These are phyloP conservation scores for Zoysia japonica DNA, from an alignment of 176 grass and related monocot species.

Conservation along the genomic window DNA sequence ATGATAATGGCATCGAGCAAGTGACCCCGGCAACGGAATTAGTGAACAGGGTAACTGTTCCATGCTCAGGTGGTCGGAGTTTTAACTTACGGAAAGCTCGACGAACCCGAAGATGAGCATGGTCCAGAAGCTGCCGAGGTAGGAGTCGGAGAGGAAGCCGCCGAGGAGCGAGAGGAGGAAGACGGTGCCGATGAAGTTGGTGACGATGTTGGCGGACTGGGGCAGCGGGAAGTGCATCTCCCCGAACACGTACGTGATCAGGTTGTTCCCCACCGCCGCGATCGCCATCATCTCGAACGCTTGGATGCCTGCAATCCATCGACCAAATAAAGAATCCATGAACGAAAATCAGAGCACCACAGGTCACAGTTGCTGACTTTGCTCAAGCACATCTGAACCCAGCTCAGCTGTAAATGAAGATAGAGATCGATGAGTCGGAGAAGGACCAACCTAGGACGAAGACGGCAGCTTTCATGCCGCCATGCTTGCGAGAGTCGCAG, in stretches of 20 bases:
- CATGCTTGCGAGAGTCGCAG: conserved; percentile 63
- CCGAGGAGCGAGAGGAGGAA: conserved; percentile 83
- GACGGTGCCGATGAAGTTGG: conserved; percentile 83
- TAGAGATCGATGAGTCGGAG: not conserved
- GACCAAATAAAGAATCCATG: not conserved
- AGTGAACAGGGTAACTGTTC: not conserved
- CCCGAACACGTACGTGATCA: conserved; percentile 86
- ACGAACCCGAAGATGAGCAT: conserved; percentile 87
- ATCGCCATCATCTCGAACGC: conserved; percentile 92
- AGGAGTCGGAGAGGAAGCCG: conserved; percentile 87
- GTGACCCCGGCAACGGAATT: not conserved
- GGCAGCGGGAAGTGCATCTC: conserved; percentile 86
- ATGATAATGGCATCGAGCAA: not conserved
- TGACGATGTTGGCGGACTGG: conserved; percentile 70
- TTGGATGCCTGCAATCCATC: conserved; percentile 57
- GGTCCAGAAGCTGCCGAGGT: conserved; percentile 89
- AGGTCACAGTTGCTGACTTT: not conserved
- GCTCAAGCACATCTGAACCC: not conserved
- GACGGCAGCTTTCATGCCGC: conserved; percentile 88
- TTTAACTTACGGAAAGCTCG: conserved; percentile 67
- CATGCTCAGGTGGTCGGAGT: not conserved
- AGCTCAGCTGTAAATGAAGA: not conserved
- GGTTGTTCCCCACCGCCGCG: conserved; percentile 82
- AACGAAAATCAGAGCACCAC: conserved; percentile 19
- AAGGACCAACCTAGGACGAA: conserved; percentile 64